Percentiles rank a stretch among this genome's conserved stretches.
Evolutionary conservation across 306 rosid species (phyloP).

Genomic region (Dryas octopetala): DNA sequence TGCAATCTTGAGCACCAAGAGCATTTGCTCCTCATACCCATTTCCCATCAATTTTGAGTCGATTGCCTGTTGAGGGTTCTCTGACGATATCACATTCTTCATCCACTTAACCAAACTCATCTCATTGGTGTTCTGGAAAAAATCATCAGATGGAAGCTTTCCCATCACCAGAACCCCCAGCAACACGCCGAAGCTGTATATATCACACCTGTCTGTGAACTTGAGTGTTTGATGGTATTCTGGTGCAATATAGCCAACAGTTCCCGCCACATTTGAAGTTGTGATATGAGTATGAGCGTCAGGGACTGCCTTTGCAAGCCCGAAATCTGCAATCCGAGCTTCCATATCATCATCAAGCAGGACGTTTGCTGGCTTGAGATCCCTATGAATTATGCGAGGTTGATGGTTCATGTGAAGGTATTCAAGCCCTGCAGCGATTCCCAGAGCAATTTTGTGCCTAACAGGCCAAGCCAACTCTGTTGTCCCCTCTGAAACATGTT

Average conservation of each 20-base stretch:
- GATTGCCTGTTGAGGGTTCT: constrained; percentile 57
- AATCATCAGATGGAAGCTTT: constrained; percentile 69
- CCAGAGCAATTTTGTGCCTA: constrained; percentile 66
- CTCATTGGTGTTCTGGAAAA: constrained; percentile 61
- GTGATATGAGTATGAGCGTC: constrained; percentile 71
- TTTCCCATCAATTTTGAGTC: constrained; percentile 57
- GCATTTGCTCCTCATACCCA: constrained; percentile 89
- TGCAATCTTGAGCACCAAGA: constrained; percentile 81
- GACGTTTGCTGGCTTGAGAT: constrained; percentile 76
- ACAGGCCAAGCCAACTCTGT: constrained; percentile 61
- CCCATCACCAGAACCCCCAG: constrained; percentile 83
- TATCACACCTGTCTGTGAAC: constrained; percentile 92
- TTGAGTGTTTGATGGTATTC: constrained; percentile 85
- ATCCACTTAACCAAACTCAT: constrained; percentile 85
- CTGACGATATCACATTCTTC: constrained; percentile 64
- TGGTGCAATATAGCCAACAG: constrained; percentile 84
- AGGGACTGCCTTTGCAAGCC: constrained; percentile 83
- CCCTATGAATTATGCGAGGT: constrained; percentile 81
- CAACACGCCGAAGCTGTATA: constrained; percentile 80
- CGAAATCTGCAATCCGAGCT: constrained; percentile 93
- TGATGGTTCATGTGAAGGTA: constrained; percentile 71
- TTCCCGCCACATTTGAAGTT: constrained; percentile 74
- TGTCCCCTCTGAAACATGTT: constrained; percentile 32
- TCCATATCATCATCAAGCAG: constrained; percentile 89
- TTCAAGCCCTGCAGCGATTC: constrained; percentile 81